Evolutionary conservation across 805 yeast species (phyloP).

Genomic region (Saturnispora hagleri): DNA sequence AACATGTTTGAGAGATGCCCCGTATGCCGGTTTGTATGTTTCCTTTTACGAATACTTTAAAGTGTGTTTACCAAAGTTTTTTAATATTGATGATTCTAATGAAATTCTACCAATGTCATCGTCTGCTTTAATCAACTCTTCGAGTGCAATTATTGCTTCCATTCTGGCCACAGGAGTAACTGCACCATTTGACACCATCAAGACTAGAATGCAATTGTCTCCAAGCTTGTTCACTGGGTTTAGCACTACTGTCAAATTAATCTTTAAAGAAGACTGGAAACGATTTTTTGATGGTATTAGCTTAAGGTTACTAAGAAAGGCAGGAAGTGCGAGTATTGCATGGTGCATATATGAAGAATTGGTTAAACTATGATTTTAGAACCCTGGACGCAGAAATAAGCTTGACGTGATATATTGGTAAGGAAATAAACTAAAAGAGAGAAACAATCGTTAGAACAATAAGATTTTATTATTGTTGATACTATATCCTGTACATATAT

Average conservation of each 20-base stretch:
- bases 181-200: slow-evolving; percentile 91
- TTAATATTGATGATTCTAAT: slow-evolving; percentile 16
- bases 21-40: slow-evolving; percentile 91
- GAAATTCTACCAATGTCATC: slow-evolving; percentile 15
- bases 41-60: slow-evolving; percentile 75
- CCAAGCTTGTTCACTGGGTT: slow-evolving; percentile 39
- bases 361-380: slow-evolving; percentile 32
- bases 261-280: slow-evolving; percentile 38
- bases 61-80: slow-evolving; percentile 37
- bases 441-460: background rate
- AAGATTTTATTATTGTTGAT: background rate
- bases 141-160: slow-evolving; percentile 76
- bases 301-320: slow-evolving; percentile 75
- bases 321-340: slow-evolving; percentile 86
- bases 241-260: slow-evolving; percentile 30
- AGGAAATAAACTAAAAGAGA: background rate
- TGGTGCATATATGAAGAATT: slow-evolving; percentile 97
- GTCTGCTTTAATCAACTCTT: slow-evolving; percentile 51
- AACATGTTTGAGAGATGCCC: slow-evolving; percentile 85
- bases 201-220: slow-evolving; percentile 79
- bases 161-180: slow-evolving; percentile 74
- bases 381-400: background rate
- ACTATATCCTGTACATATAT: background rate
- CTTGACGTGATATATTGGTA: background rate
- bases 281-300: slow-evolving; percentile 78